Evolutionary conservation across 2,329 filamentous ascomycete genomes (phyloP).

Genomic region (Cercospora sp.): DNA sequence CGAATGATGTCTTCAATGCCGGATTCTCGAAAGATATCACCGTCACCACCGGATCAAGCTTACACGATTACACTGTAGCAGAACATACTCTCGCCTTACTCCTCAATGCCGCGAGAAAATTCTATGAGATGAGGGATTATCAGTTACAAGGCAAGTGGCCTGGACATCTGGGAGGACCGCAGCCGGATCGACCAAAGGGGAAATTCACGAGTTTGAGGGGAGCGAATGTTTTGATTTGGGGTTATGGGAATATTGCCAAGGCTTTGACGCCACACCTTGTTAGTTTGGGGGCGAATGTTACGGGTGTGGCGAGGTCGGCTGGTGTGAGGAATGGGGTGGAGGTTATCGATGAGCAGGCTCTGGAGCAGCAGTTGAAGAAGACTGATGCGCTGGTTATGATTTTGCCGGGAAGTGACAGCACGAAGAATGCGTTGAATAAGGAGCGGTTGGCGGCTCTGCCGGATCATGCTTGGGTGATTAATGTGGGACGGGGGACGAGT

Average conservation of each 20-base stretch:
- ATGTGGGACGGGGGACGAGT: conserved; percentile 67
- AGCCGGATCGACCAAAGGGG: conserved; percentile 58
- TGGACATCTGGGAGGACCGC: conserved; percentile 60
- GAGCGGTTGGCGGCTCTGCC: conserved; percentile 57
- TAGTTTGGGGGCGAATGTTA: conserved; percentile 59
- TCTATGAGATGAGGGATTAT: conserved; percentile 64
- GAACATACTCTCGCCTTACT: conserved; percentile 64
- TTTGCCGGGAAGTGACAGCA: conserved; percentile 59
- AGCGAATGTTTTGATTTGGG: conserved; percentile 62
- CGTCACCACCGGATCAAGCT: conserved; percentile 63
- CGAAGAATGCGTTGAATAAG: conserved; percentile 56
- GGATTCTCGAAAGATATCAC: conserved; percentile 58
- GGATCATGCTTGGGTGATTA: conserved; percentile 66
- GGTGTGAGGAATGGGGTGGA: conserved; percentile 62
- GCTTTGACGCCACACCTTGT: conserved; percentile 57
- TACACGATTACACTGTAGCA: conserved; percentile 65
- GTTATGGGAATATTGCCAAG: conserved; percentile 67
- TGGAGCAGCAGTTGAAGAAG: conserved; percentile 55
- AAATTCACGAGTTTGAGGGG: conserved; percentile 61
- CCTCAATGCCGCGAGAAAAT: conserved; percentile 56
- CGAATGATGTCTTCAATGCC: conserved; percentile 63
- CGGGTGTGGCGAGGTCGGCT: conserved; percentile 56
- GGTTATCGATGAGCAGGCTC: conserved; percentile 57
- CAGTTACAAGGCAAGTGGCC: conserved; percentile 61
- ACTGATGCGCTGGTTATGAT: conserved; percentile 70